Evolutionary conservation across 345 rosid genomes (phyloP).

Genomic region (Adansonia digitata): DNA sequence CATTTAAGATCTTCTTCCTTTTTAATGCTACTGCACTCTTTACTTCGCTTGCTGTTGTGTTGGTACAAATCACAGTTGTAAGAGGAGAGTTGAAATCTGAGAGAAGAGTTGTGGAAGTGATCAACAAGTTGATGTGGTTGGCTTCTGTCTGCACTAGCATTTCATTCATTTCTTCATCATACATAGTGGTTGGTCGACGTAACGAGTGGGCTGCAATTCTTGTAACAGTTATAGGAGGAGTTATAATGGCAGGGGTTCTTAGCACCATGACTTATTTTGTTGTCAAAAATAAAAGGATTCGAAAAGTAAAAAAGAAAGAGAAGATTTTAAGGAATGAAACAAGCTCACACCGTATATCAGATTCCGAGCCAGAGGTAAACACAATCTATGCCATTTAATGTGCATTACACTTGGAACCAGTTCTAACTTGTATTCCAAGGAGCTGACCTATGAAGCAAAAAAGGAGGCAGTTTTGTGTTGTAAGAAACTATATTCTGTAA

Average conservation of each 20-base stretch:
- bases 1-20: conserved; percentile 74
- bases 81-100: conserved; percentile 79
- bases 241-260: conserved; percentile 64
- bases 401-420: neutral
- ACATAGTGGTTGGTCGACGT: conserved; percentile 73
- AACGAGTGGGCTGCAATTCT: conserved; percentile 71
- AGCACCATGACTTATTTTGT: conserved; percentile 75
- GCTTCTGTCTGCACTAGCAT: conserved; percentile 85
- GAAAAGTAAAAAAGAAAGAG: conserved; percentile 54
- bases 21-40: conserved; percentile 71
- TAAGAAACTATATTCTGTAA: neutral
- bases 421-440: neutral
- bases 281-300: conserved; percentile 49
- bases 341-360: conserved; percentile 35
- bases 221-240: conserved; percentile 62
- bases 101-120: conserved; percentile 71
- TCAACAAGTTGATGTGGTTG: conserved; percentile 92
- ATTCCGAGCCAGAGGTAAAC: conserved; percentile 60
- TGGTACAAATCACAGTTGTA: conserved; percentile 84
- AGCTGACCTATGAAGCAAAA: no score
- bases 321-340: conserved; percentile 35
- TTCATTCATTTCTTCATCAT: conserved; percentile 70
- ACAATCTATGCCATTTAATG: conserved; percentile 73
- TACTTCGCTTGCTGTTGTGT: conserved; percentile 81
- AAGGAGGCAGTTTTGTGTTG: neutral